Evolutionary conservation across 1,284 basidiomycete species (phyloP), one percentile per base, ranked within the genome.

Genomic region (Cryptococcus maquisensis): DNA sequence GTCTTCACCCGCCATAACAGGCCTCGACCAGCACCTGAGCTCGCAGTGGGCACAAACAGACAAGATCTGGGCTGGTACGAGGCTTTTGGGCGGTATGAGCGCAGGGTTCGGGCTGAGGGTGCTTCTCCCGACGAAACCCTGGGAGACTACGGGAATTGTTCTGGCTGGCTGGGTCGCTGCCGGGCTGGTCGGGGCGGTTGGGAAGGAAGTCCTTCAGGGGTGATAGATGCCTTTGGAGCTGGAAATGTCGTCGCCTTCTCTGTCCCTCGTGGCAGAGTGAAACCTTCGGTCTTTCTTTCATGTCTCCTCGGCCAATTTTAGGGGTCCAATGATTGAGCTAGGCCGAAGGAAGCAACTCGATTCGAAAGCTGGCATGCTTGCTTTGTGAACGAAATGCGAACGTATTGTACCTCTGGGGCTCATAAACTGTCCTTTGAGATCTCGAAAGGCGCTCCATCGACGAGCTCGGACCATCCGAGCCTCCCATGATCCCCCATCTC

Each of bases 21-120:
- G 56, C 24, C 84, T 87, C 49, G 83, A 55, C 18, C 4, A 6
- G 13, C 52, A 44, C 9, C 40, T 62, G 8, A 21, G 20, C 7
- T 18, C 54, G 3, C 51, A 60, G 8, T 72, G 70, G 70, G n/a
- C 26, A 83, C 61, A 81, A 79, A 48, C 77, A 3, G 86, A 92
- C 73, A 82, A 86, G 15, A 85, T 88, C 64, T 93, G 90, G 90
- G 79, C 90, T 2, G 85, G 92, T 6, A 82, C 90, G 20, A 88
- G 90, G 59, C 79, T 91, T 5, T 78, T 93, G 0, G 89, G 90
- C 18, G 90, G 90, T 0, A 87, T 93, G 85, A 85, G 87, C 16
- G 82, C 84, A 6, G 85, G 85, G 1, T 86, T 86, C 62, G 85
- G 85, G 2, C 71, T 86, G 56, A 78, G 85, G 68, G 69, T 68